Percentiles rank a stretch among this genome's conserved stretches.
Conservation (phyloP, 2,329 filamentous ascomycete genomes). For the Fusarium miscanthi region DNA sequence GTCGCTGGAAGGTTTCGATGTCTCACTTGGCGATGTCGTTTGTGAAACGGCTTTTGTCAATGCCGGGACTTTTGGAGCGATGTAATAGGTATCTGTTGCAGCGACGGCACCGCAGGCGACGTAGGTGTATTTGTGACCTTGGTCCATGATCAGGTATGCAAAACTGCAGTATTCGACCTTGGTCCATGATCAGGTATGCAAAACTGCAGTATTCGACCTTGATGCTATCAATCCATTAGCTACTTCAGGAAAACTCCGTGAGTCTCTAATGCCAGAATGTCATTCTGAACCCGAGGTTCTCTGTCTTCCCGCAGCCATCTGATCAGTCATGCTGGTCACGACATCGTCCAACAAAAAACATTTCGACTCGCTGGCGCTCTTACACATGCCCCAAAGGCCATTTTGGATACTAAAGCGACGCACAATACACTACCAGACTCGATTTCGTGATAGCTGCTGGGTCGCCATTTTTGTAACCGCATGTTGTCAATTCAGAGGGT, state of each 20-base stretch:
- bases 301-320: constrained; percentile 46
- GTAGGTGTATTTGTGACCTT: constrained; percentile 51
- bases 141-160: constrained; percentile 34
- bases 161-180: constrained; percentile 48
- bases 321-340: constrained; percentile 49
- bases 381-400: constrained; percentile 53
- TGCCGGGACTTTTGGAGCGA: constrained; percentile 21
- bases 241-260: neutral
- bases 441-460: constrained; percentile 41
- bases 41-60: constrained; percentile 10
- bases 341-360: constrained; percentile 52
- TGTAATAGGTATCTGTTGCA: constrained; percentile 41
- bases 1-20: neutral
- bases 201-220: constrained; percentile 48
- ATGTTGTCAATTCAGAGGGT: constrained; percentile 39
- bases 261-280: constrained; percentile 48
- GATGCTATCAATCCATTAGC: neutral
- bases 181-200: constrained; percentile 32
- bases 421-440: constrained; percentile 47
- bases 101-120: constrained; percentile 48
- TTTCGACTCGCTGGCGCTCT: constrained; percentile 6
- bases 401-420: constrained; percentile 50
- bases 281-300: constrained; percentile 42
- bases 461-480: constrained; percentile 48
- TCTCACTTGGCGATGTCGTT: constrained; percentile 6